Evolutionary conservation across 768 basidiomycete genomes (phyloP).

Genomic region (Boletus insuetus): DNA sequence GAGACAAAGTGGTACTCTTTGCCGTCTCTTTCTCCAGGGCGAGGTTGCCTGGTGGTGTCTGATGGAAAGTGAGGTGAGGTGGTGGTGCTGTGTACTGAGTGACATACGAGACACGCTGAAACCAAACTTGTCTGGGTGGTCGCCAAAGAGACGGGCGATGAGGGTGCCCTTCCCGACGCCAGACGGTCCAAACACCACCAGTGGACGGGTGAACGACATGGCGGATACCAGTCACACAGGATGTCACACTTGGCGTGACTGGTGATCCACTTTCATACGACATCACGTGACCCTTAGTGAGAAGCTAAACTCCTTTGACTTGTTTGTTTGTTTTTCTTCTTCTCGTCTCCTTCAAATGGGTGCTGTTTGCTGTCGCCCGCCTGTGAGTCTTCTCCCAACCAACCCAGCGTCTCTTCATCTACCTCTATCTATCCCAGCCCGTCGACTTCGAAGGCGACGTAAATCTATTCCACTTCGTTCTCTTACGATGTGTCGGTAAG

Average conservation of each 20-base stretch:
- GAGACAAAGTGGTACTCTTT: slow-evolving; percentile 86
- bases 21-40: slow-evolving; percentile 80
- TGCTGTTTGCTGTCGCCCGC: slow-evolving; percentile 80
- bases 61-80: neutral
- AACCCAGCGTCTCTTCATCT: neutral
- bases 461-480: slow-evolving; percentile 95
- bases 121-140: slow-evolving; percentile 81
- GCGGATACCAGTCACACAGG: neutral
- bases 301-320: neutral
- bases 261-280: neutral
- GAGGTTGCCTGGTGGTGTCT: slow-evolving; percentile 89
- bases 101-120: slow-evolving; percentile 86
- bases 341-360: slow-evolving; percentile 46
- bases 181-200: slow-evolving; percentile 88
- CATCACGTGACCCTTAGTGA: slow-evolving; percentile 13
- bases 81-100: no score
- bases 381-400: slow-evolving; percentile 42
- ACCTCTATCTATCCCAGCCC: slow-evolving; percentile 46
- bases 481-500: slow-evolving; percentile 95
- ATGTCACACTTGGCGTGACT: slow-evolving; percentile 1
- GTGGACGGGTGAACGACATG: slow-evolving; percentile 39
- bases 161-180: slow-evolving; percentile 95
- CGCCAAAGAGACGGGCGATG: slow-evolving; percentile 73
- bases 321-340: slow-evolving; percentile 15
- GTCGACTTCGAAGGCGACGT: slow-evolving; percentile 95